Evolutionary conservation across 2,329 filamentous ascomycete genomes (phyloP).

Genomic region (Ceratocystis variospora): DNA sequence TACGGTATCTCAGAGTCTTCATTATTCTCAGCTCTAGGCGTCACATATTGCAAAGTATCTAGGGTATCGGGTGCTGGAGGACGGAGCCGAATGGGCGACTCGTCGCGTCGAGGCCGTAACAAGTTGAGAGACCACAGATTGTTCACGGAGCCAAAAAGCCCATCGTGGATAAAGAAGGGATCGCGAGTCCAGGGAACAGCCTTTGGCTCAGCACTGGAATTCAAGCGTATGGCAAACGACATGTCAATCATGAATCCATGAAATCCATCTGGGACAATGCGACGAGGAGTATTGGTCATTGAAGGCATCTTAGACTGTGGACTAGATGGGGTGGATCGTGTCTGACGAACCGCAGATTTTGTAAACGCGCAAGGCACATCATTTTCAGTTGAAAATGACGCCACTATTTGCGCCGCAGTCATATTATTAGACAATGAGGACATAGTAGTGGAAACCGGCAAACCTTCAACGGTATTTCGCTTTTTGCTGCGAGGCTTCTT

Average conservation of each 20-base stretch:
- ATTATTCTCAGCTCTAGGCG: constrained; percentile 13
- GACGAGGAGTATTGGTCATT: background rate
- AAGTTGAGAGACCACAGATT: background rate
- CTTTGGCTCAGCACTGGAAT: background rate
- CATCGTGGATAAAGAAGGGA: constrained; percentile 17
- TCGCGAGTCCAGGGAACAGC: constrained; percentile 12
- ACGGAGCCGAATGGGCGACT: constrained; percentile 11
- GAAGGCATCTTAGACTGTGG: background rate
- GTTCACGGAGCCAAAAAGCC: constrained; percentile 12
- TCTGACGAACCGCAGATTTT: background rate
- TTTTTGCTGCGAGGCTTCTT: background rate
- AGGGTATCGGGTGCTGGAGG: background rate
- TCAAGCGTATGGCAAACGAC: background rate
- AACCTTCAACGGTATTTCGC: background rate
- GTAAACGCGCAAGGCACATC: background rate
- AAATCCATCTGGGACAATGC: background rate
- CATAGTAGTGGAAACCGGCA: background rate
- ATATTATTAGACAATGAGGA: background rate
- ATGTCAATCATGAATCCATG: constrained; percentile 6
- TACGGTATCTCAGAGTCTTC: constrained; percentile 8
- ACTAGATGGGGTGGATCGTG: background rate
- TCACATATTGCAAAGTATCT: constrained; percentile 7
- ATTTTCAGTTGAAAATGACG: background rate
- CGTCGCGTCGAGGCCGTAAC: background rate
- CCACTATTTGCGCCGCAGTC: background rate